phyloP scores from a whole-genome alignment of 441 rosid genomes.

The Euphorbia celastroides region DNA sequence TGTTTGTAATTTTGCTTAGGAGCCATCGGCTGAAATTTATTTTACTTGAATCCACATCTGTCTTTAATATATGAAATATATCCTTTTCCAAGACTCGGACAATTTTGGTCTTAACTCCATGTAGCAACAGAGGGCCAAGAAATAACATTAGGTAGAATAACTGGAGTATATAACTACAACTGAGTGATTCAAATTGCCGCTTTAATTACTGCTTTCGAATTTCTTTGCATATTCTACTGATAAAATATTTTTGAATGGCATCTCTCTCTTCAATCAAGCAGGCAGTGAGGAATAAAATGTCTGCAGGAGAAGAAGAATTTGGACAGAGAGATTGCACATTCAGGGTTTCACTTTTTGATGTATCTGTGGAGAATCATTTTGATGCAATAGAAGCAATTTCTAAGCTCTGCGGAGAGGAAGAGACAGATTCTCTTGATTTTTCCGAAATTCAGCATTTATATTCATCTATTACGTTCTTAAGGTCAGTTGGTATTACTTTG shows the following conservation, averaged over 20 bases:
- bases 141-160: too few species aligned
- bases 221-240: neutral
- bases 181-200: too few species aligned
- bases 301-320: slow-evolving; percentile 19
- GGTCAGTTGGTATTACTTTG: slow-evolving; percentile 30
- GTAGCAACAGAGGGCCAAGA: too few species aligned
- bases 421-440: slow-evolving; percentile 25
- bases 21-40: too few species aligned
- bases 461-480: slow-evolving; percentile 56
- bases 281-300: neutral
- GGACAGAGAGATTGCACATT: slow-evolving; percentile 16
- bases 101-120: too few species aligned
- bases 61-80: too few species aligned
- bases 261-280: neutral
- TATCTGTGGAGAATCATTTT: slow-evolving; percentile 57
- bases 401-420: slow-evolving; percentile 49
- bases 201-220: neutral
- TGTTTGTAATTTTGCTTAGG: too few species aligned
- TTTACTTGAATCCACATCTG: too few species aligned
- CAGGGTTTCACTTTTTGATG: slow-evolving; percentile 54
- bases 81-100: too few species aligned
- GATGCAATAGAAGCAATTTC: slow-evolving; percentile 45
- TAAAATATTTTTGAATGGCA: neutral
- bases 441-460: slow-evolving; percentile 34
- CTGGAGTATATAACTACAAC: too few species aligned